These are phyloP conservation scores for Colletotrichum neosansevieriae DNA, from an alignment of 2,329 filamentous ascomycete species.

Conservation along the genomic window DNA sequence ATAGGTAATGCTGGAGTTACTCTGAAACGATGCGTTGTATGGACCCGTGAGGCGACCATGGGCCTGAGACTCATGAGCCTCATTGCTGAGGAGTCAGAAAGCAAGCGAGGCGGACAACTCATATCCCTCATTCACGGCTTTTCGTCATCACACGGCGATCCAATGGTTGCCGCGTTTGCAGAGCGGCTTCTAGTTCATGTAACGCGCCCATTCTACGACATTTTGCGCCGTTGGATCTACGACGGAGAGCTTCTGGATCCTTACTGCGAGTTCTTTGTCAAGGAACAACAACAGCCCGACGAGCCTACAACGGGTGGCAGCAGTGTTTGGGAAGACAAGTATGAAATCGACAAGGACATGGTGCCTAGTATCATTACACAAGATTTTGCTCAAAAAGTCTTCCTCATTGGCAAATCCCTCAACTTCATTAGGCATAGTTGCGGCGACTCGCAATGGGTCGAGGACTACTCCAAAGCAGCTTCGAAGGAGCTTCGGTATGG, in stretches of 20 bases:
- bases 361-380: constrained; percentile 92
- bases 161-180: constrained; percentile 92
- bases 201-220: constrained; percentile 95
- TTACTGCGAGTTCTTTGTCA: constrained; percentile 94
- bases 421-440: constrained; percentile 99
- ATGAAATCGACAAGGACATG: constrained; percentile 86
- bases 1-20: constrained; percentile 92
- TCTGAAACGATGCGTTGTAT: constrained; percentile 93
- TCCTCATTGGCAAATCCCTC: constrained; percentile 95
- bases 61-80: constrained; percentile 92
- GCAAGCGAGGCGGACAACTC: constrained; percentile 86
- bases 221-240: constrained; percentile 97
- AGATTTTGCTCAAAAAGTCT: constrained; percentile 96
- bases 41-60: constrained; percentile 98
- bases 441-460: constrained; percentile 93
- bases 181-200: constrained; percentile 89
- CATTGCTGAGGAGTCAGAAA: constrained; percentile 91
- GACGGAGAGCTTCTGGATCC: constrained; percentile 98
- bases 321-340: constrained; percentile 99
- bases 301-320: constrained; percentile 59
- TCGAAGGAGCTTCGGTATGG: constrained; percentile 94
- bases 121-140: constrained; percentile 95
- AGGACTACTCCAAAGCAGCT: constrained; percentile 91
- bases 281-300: constrained; percentile 76
- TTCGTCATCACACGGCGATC: constrained; percentile 93